phyloP scores from a whole-genome alignment of 768 basidiomycete genomes.

The Coprinopsis sp. region DNA sequence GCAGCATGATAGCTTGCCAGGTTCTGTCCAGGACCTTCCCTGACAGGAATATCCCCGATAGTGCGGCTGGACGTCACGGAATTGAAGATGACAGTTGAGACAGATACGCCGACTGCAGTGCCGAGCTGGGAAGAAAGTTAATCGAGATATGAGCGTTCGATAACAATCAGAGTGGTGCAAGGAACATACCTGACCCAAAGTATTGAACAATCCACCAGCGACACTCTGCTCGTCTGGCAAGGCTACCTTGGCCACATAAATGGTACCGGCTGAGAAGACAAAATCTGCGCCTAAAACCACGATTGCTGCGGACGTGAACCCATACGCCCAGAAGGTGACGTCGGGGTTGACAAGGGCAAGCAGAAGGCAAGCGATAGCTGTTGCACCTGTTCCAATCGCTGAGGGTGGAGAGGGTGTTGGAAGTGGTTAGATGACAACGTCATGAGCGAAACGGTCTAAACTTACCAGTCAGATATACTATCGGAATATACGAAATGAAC shows the following conservation, averaged over 20 bases:
- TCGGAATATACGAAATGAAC: slow-evolving; percentile 48
- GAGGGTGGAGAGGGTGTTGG: background rate
- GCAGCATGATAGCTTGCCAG: slow-evolving; percentile 57
- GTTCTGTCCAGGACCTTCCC: slow-evolving; percentile 27
- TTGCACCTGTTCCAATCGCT: slow-evolving; percentile 50
- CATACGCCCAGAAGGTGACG: slow-evolving; percentile 67
- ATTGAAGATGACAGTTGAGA: slow-evolving; percentile 70
- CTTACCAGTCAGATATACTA: slow-evolving; percentile 56
- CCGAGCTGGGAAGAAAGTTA: slow-evolving; percentile 45
- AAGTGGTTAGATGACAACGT: background rate
- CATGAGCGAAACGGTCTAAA: slow-evolving; percentile 5
- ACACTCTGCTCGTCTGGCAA: slow-evolving; percentile 70
- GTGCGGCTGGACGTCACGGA: slow-evolving; percentile 36
- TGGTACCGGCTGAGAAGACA: slow-evolving; percentile 65
- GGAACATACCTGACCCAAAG: slow-evolving; percentile 60
- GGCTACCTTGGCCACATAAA: slow-evolving; percentile 69
- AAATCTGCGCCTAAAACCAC: slow-evolving; percentile 77
- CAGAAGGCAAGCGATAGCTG: slow-evolving; percentile 52
- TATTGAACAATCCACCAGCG: slow-evolving; percentile 73
- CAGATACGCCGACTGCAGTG: slow-evolving; percentile 62
- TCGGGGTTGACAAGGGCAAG: slow-evolving; percentile 62
- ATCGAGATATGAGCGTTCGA: background rate
- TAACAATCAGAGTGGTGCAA: background rate
- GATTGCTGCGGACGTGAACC: slow-evolving; percentile 63
- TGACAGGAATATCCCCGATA: too few species aligned